Evolutionary conservation across 371 early-diverging fungal genomes (phyloP).

Genomic region (Smittium culicis): DNA sequence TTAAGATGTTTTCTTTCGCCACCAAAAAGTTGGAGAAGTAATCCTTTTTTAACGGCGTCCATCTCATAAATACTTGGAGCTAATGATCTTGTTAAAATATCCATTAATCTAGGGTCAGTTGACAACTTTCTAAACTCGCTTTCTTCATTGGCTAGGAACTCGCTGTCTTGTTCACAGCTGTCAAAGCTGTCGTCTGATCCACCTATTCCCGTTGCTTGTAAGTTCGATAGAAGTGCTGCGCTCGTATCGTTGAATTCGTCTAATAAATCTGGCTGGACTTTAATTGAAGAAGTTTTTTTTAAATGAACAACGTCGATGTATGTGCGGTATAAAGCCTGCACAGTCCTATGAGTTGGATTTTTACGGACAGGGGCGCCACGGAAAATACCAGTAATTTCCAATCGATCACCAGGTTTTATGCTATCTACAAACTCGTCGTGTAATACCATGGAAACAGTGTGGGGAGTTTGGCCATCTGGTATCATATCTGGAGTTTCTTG

Average conservation of each 20-base stretch:
- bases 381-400: constrained; percentile 94
- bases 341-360: constrained; percentile 80
- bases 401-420: constrained; percentile 91
- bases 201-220: constrained; percentile 10
- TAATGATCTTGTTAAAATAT: constrained; percentile 60
- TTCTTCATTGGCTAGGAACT: constrained; percentile 39
- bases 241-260: constrained; percentile 16
- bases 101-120: constrained; percentile 55
- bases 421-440: constrained; percentile 95
- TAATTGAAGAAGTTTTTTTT: constrained; percentile 58
- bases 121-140: constrained; percentile 48
- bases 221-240: constrained; percentile 38
- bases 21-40: constrained; percentile 95
- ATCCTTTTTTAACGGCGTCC: constrained; percentile 97
- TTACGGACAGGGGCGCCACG: constrained; percentile 92
- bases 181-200: constrained; percentile 12
- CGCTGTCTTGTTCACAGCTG: constrained; percentile 33
- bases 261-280: constrained; percentile 38
- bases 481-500: constrained; percentile 98
- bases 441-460: constrained; percentile 81
- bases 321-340: constrained; percentile 91
- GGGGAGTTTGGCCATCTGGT: constrained; percentile 98
- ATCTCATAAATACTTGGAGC: constrained; percentile 97
- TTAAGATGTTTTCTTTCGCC: constrained; percentile 72
- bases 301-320: constrained; percentile 95